Percentiles rank a stretch among this genome's conserved stretches.
Conservation (phyloP, 306 rosid species). For the Trifolium fragiferum region DNA sequence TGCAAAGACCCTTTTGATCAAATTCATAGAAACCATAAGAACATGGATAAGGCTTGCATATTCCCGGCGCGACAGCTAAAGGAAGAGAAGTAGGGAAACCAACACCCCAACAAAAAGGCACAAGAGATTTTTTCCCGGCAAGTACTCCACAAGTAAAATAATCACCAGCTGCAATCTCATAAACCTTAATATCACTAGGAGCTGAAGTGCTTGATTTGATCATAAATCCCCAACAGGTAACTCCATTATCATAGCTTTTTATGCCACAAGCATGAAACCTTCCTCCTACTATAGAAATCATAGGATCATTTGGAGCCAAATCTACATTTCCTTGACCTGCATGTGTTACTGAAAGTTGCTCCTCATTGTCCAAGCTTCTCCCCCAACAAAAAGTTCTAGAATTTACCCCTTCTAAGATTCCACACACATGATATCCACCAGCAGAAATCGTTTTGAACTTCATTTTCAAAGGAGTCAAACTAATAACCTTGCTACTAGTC, state of each 20-base stretch:
- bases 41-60: constrained; percentile 72
- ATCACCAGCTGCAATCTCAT: constrained; percentile 82
- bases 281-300: constrained; percentile 88
- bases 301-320: constrained; percentile 70
- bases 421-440: constrained; percentile 95
- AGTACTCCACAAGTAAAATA: constrained; percentile 89
- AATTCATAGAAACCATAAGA: constrained; percentile 73
- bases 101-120: constrained; percentile 91
- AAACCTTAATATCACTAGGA: constrained; percentile 64
- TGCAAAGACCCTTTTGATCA: constrained; percentile 59
- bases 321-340: constrained; percentile 68
- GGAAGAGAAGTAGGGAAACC: constrained; percentile 86
- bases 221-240: constrained; percentile 84
- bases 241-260: constrained; percentile 68
- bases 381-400: constrained; percentile 85
- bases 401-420: constrained; percentile 67
- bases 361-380: constrained; percentile 71
- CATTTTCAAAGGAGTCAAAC: constrained; percentile 53
- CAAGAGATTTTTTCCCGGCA: constrained; percentile 63
- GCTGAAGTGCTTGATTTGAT: constrained; percentile 68
- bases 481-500: constrained; percentile 67
- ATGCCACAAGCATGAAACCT: constrained; percentile 94
- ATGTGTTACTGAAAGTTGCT: constrained; percentile 62
- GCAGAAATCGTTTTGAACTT: constrained; percentile 73
- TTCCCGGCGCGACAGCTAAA: constrained; percentile 67